Evolutionary conservation across 1,139 yeast species (phyloP), one percentile per base, ranked within the genome.

Genomic region (Protomyces gravidus): DNA sequence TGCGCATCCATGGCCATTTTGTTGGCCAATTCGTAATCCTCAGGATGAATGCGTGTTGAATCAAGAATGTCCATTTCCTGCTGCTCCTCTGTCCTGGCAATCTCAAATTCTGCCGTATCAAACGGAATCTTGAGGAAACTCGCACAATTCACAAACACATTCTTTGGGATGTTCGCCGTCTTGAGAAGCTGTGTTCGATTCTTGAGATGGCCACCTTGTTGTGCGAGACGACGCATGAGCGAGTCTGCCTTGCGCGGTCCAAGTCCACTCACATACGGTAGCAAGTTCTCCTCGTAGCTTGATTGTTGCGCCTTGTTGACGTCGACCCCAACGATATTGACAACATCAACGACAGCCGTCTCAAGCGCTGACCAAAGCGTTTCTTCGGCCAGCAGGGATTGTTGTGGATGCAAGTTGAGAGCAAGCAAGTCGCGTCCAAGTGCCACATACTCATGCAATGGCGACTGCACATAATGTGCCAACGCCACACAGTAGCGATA

Each of bases 1-100:
- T 92, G 78, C 1, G 98, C 97, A 76, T 92, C 98, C 1, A 96
- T 94, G 7, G 97, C 97, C 89, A 92, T 90, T 70, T 92, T 92
- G 61, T 94, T 82, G 1, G 97, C 97, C 67, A 92, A 78, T 63
- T 88, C 96, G 70, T 92, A 92, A 73, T 92, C 98, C 72, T 94
- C 97, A 2, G 98, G 98, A 68, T 92, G 99, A 50, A 94, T 89
- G 74, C 98, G 82, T 0, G 98, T 92, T 39, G 95, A 90, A 73
- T 92, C 99, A 65, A 92, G 78, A 56, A 87, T 77, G 68, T 92
- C 97, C 32, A 55, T 32, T 23, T 55, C 55, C 45, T 86, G 81
- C 25, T 45, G 46, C 45, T 83, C 82, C 67, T 78, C 85, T 62
- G 79, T 81, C 28, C 73, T 71, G 25, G 72, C 65, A 27, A 67